Evolutionary conservation across 352 stramenopile genomes (phyloP).

Genomic region (Globisporangium irregulare): DNA sequence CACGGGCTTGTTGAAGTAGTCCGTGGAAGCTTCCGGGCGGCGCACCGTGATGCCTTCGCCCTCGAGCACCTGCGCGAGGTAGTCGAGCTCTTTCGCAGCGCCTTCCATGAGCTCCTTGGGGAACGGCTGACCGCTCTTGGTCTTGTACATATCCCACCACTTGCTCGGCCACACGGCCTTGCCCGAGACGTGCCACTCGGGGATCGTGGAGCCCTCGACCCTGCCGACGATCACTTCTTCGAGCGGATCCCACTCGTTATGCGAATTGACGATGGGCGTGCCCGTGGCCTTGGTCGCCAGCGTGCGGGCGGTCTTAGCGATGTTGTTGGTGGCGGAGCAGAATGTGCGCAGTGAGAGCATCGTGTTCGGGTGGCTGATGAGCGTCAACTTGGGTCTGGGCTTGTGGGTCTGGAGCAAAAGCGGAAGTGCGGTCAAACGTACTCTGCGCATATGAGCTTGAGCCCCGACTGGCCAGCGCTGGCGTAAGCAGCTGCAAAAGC

Average conservation of each 20-base stretch:
- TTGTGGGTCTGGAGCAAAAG: slow-evolving; percentile 6
- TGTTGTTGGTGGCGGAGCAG: neutral
- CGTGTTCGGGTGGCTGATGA: neutral
- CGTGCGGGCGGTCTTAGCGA: slow-evolving; percentile 7
- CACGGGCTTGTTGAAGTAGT: slow-evolving; percentile 74
- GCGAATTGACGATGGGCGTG: slow-evolving; percentile 83
- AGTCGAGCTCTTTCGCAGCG: slow-evolving; percentile 81
- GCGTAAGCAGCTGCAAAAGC: neutral
- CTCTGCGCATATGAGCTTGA: neutral
- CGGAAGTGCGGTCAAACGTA: slow-evolving; percentile 1
- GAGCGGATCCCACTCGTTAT: slow-evolving; percentile 90
- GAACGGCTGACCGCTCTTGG: slow-evolving; percentile 72
- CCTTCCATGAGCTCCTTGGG: slow-evolving; percentile 70
- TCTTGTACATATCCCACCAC: slow-evolving; percentile 92
- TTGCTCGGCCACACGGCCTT: slow-evolving; percentile 89
- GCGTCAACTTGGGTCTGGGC: neutral
- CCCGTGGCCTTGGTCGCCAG: slow-evolving; percentile 20
- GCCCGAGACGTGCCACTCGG: slow-evolving; percentile 88
- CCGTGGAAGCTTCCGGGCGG: slow-evolving; percentile 57
- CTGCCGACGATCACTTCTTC: slow-evolving; percentile 90
- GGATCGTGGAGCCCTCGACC: slow-evolving; percentile 86
- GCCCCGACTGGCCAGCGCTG: neutral
- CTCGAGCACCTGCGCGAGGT: slow-evolving; percentile 81
- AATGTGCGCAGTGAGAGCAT: slow-evolving; percentile 16
- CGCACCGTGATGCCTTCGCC: slow-evolving; percentile 83